phyloP scores from a whole-genome alignment of 495 filamentous ascomycete species.

The Penicillium psychrofluorescens region DNA sequence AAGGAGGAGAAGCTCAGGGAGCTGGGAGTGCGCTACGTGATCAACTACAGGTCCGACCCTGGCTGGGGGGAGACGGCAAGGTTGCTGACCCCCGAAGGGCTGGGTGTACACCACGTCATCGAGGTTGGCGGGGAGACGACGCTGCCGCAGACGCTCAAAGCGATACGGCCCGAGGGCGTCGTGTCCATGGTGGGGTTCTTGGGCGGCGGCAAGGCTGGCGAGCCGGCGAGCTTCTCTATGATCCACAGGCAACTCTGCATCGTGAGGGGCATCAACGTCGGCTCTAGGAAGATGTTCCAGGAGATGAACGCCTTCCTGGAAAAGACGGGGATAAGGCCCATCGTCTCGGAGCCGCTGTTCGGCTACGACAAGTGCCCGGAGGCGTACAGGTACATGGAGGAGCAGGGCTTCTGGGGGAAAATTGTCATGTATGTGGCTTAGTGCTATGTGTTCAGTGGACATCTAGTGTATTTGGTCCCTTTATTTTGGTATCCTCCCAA shows the following conservation, averaged over 20 bases:
- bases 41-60: slow-evolving; percentile 24
- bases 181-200: slow-evolving; percentile 56
- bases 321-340: too few species aligned
- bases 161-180: slow-evolving; percentile 51
- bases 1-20: slow-evolving; percentile 15
- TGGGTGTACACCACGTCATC: slow-evolving; percentile 47
- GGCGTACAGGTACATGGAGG: too few species aligned
- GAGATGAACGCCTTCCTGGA: too few species aligned
- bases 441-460: too few species aligned
- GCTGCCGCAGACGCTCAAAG: slow-evolving; percentile 45
- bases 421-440: too few species aligned
- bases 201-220: slow-evolving; percentile 20
- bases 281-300: slow-evolving; percentile 43
- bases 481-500: too few species aligned
- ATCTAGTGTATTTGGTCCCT: too few species aligned
- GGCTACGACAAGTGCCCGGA: too few species aligned
- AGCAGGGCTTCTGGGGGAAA: too few species aligned
- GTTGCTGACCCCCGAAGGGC: slow-evolving; percentile 20
- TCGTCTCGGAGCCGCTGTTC: too few species aligned
- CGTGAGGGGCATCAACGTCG: slow-evolving; percentile 48
- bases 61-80: slow-evolving; percentile 23
- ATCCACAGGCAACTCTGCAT: slow-evolving; percentile 37
- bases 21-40: slow-evolving; percentile 12
- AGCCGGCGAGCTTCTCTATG: slow-evolving; percentile 38
- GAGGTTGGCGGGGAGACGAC: slow-evolving; percentile 58